Evolutionary conservation across 495 filamentous ascomycete genomes (phyloP).

Genomic region (Aspergillus indologenus): DNA sequence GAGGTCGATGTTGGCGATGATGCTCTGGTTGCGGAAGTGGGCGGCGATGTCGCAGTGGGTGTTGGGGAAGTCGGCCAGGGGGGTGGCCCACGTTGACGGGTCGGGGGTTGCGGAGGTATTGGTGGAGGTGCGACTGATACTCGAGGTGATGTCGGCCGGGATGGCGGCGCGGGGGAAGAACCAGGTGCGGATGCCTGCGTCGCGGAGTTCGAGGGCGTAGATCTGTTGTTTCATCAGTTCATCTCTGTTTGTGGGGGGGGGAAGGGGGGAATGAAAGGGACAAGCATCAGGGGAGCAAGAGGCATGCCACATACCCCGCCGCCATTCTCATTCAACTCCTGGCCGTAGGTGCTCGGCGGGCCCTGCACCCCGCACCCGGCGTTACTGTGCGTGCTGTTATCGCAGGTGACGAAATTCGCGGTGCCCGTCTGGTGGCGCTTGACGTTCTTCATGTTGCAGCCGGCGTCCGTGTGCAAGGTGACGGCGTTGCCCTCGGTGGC

Average conservation of each 20-base stretch:
- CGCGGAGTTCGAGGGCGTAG: conserved; percentile 46
- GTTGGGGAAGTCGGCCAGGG: conserved; percentile 50
- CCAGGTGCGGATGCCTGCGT: conserved; percentile 48
- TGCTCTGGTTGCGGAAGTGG: conserved; percentile 51
- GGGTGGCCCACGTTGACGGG: conserved; percentile 45
- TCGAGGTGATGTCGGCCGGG: conserved; percentile 34
- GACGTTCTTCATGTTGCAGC: conserved; percentile 44
- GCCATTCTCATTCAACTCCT: conserved; percentile 42
- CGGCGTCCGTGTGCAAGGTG: conserved; percentile 42
- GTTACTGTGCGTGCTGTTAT: conserved; percentile 35
- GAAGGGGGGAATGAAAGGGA: not conserved
- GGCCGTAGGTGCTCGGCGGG: conserved; percentile 33
- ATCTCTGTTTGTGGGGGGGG: no score
- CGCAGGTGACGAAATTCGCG: conserved; percentile 30
- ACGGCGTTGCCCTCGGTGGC: conserved; percentile 45
- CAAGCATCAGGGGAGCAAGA: no score
- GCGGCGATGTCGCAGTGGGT: conserved; percentile 46
- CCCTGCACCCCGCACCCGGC: conserved; percentile 46
- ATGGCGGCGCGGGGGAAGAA: conserved; percentile 43
- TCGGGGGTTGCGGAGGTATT: conserved; percentile 31
- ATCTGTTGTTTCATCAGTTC: no score
- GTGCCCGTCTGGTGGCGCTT: conserved; percentile 42
- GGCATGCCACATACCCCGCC: conserved; percentile 36
- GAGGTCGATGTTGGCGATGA: conserved; percentile 52
- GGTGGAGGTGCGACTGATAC: no score